Conservation (phyloP, 495 filamentous ascomycete genomes). For the Saxophila tyrrhenica region DNA sequence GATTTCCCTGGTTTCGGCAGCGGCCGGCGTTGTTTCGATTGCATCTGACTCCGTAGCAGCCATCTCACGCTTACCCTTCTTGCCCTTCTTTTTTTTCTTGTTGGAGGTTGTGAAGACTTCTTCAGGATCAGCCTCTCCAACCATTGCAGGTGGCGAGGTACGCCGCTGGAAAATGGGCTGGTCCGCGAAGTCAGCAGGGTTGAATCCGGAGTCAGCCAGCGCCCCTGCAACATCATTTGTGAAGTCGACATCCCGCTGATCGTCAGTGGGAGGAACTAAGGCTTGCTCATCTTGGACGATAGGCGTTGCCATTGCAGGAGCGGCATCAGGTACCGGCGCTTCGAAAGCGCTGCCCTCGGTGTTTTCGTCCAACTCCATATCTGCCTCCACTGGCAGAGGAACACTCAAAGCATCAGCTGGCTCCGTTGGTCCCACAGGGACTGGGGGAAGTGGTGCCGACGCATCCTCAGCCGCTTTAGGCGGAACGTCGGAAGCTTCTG, state of each 20-base stretch:
- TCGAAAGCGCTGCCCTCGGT: background rate
- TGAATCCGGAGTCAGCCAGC: constrained; percentile 23
- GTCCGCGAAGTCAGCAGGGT: constrained; percentile 26
- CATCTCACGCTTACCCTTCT: background rate
- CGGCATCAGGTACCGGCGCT: background rate
- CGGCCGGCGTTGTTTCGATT: background rate
- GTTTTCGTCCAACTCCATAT: too few relatives aligned
- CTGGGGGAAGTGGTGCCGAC: too few relatives aligned
- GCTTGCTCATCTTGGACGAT: background rate
- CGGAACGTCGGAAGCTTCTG: too few relatives aligned
- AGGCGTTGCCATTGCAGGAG: too few relatives aligned
- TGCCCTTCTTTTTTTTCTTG: constrained; percentile 20
- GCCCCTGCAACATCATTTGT: constrained; percentile 20
- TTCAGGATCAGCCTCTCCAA: constrained; percentile 26
- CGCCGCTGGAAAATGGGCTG: constrained; percentile 24
- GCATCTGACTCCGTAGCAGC: background rate
- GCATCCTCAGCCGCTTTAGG: too few relatives aligned
- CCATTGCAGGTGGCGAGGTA: constrained; percentile 19
- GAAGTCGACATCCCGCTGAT: constrained; percentile 18
- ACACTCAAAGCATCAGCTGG: too few relatives aligned
- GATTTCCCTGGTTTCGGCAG: background rate
- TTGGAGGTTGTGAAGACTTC: constrained; percentile 20
- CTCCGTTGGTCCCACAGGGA: too few relatives aligned
- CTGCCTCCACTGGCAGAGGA: too few relatives aligned
- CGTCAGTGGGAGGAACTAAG: background rate